Conservation (phyloP, 1,284 basidiomycete genomes). For the Leccinum fallax region DNA sequence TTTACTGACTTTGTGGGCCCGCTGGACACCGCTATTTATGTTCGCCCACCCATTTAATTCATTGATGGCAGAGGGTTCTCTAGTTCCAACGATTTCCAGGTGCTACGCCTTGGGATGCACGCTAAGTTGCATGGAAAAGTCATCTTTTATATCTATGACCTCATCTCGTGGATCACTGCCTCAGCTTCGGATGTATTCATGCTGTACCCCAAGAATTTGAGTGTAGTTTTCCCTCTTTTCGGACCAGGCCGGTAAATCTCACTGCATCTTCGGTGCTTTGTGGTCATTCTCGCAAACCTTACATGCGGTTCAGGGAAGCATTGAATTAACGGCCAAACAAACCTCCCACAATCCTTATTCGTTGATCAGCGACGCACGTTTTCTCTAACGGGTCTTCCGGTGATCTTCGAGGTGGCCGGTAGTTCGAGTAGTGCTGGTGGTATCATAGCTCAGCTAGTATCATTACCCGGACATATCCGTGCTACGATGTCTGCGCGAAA, state of each 20-base stretch:
- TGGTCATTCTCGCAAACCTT: conserved; percentile 1
- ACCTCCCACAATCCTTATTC: conserved; percentile 2
- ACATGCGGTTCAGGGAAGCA: conserved; percentile 1
- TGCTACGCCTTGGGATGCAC: not conserved
- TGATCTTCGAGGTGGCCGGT: not conserved
- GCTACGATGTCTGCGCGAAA: not conserved
- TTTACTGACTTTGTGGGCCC: not conserved
- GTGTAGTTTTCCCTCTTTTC: not conserved
- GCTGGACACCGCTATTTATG: not conserved
- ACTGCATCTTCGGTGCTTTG: not conserved
- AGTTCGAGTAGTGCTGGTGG: not conserved
- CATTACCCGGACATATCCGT: conserved; percentile 2
- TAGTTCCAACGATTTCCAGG: not conserved
- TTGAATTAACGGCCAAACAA: conserved; percentile 3
- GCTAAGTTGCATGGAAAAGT: not conserved
- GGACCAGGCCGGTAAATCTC: not conserved
- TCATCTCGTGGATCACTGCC: not conserved
- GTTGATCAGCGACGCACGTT: conserved; percentile 4
- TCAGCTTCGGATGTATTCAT: not conserved
- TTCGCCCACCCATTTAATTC: conserved; percentile 1
- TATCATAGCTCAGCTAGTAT: not conserved
- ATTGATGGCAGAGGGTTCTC: conserved; percentile 4
- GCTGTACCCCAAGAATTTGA: conserved; percentile 1
- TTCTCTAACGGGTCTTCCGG: not conserved
- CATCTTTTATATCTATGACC: not conserved